Percentiles rank a stretch among this genome's conserved stretches.
Conservation (phyloP, 2,329 filamentous ascomycete genomes). For the Bipolaris sorokiniana region DNA sequence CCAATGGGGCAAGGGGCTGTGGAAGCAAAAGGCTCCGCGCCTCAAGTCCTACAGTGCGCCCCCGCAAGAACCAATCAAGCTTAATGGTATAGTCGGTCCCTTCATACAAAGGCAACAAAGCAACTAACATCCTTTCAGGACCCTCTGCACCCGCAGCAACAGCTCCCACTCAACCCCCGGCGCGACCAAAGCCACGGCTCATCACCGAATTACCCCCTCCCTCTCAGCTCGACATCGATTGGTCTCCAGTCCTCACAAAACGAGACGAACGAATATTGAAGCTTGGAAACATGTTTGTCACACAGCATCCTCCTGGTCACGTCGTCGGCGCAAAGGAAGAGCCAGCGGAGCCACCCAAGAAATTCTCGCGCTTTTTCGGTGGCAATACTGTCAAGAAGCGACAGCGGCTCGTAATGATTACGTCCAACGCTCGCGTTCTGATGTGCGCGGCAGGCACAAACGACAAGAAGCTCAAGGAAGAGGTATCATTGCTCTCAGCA, state of each 20-base stretch:
- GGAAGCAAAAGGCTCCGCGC: constrained; percentile 87
- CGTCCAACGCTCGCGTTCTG: constrained; percentile 86
- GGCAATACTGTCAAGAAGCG: constrained; percentile 90
- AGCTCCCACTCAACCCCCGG: constrained; percentile 25
- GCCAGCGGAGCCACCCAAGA: constrained; percentile 70
- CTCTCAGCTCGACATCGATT: constrained; percentile 62
- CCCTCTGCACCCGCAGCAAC: constrained; percentile 37
- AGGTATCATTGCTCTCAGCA: constrained; percentile 79
- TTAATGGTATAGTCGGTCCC: constrained; percentile 49
- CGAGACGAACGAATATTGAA: constrained; percentile 94
- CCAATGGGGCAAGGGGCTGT: constrained; percentile 80
- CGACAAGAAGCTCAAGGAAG: constrained; percentile 92
- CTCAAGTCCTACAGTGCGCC: constrained; percentile 84
- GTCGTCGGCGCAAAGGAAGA: constrained; percentile 74
- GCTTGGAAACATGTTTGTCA: constrained; percentile 86
- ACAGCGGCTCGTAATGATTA: constrained; percentile 92
- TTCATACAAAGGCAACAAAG: constrained; percentile 10
- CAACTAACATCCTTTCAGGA: constrained; percentile 33
- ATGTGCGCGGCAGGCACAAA: constrained; percentile 90
- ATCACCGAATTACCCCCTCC: constrained; percentile 89
- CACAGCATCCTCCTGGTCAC: constrained; percentile 77
- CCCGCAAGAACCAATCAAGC: constrained; percentile 68
- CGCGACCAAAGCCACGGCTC: constrained; percentile 69
- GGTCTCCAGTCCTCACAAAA: constrained; percentile 91
- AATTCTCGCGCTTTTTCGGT: constrained; percentile 91